Evolutionary conservation across 2,329 filamentous ascomycete species (phyloP).

Genomic region (Fusarium concolor): DNA sequence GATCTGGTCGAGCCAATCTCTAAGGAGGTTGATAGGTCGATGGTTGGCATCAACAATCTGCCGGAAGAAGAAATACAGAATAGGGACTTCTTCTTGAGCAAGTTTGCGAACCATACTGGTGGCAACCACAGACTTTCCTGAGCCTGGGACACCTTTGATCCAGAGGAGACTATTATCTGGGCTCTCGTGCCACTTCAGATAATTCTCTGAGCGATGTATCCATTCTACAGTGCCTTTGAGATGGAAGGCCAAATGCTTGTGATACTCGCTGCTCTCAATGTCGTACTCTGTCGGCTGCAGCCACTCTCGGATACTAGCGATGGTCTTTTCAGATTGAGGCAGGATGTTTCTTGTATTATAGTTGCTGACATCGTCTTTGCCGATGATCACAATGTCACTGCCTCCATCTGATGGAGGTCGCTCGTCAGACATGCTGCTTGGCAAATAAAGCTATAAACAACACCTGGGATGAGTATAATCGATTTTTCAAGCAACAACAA

Average conservation of each 20-base stretch:
- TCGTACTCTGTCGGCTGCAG: constrained; percentile 35
- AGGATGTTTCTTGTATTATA: constrained; percentile 51
- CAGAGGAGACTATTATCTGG: constrained; percentile 34
- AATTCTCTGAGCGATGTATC: constrained; percentile 14
- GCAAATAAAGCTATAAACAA: too few species aligned
- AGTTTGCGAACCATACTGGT: constrained; percentile 43
- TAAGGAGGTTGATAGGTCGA: constrained; percentile 46
- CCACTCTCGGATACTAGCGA: constrained; percentile 41
- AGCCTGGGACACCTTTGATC: constrained; percentile 53
- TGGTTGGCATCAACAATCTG: constrained; percentile 55
- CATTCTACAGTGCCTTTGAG: constrained; percentile 29
- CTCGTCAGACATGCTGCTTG: background rate
- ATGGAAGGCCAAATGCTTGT: constrained; percentile 32
- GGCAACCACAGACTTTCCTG: constrained; percentile 54
- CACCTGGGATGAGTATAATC: background rate
- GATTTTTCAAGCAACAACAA: fast-evolving
- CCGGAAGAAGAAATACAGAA: constrained; percentile 56
- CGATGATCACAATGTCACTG: constrained; percentile 26
- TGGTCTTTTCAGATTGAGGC: constrained; percentile 40
- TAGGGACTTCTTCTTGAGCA: constrained; percentile 36
- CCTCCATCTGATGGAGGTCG: constrained; percentile 2
- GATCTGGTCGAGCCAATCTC: constrained; percentile 54
- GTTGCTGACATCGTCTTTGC: constrained; percentile 43
- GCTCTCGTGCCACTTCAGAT: constrained; percentile 21
- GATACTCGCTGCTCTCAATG: constrained; percentile 33